A percentile compares a stretch with the other conserved stretches of the same genome.
These are phyloP conservation scores for Cenchrus americanus DNA, from an alignment of 176 grass and related monocot species.

Conservation along the genomic window DNA sequence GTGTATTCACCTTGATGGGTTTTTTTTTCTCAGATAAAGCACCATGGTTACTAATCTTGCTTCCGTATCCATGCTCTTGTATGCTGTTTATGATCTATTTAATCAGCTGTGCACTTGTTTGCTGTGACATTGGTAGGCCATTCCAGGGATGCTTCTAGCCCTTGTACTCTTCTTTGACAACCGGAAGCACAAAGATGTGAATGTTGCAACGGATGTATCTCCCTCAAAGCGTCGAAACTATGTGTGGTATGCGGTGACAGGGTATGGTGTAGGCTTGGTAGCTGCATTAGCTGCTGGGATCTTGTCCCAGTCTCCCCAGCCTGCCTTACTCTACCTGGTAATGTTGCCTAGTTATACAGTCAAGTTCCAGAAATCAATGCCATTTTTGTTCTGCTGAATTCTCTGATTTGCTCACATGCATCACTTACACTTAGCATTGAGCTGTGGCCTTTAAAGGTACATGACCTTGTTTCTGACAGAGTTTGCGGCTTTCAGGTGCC, in stretches of 20 bases:
- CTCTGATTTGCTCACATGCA: not conserved
- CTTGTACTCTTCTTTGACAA: slow-evolving; percentile 89
- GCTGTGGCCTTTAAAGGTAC: not conserved
- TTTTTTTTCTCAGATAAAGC: slow-evolving; percentile 8
- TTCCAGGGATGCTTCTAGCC: slow-evolving; percentile 95
- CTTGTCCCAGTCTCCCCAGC: slow-evolving; percentile 90
- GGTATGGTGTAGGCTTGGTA: slow-evolving; percentile 86
- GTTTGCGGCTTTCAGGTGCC: slow-evolving; percentile 66
- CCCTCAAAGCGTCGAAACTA: slow-evolving; percentile 59
- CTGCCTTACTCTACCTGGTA: slow-evolving; percentile 98
- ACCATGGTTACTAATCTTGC: not conserved
- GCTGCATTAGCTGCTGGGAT: slow-evolving; percentile 86
- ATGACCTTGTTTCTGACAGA: slow-evolving; percentile 12
- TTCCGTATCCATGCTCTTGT: not conserved
- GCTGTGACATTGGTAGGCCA: slow-evolving; percentile 62
- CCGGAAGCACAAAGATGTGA: slow-evolving; percentile 69
- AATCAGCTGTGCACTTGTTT: not conserved
- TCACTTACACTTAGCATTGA: slow-evolving; percentile 13
- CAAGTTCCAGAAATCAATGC: slow-evolving; percentile 2
- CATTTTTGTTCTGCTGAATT: not conserved
- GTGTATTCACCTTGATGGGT: not conserved
- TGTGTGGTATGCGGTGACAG: slow-evolving; percentile 79
- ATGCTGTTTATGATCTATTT: slow-evolving; percentile 5
- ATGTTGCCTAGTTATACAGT: slow-evolving; percentile 26
- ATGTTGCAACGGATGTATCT: slow-evolving; percentile 42